These are phyloP conservation scores for Mortierella alpina DNA, from an alignment of 192 early-diverging fungal species.

Conservation along the genomic window DNA sequence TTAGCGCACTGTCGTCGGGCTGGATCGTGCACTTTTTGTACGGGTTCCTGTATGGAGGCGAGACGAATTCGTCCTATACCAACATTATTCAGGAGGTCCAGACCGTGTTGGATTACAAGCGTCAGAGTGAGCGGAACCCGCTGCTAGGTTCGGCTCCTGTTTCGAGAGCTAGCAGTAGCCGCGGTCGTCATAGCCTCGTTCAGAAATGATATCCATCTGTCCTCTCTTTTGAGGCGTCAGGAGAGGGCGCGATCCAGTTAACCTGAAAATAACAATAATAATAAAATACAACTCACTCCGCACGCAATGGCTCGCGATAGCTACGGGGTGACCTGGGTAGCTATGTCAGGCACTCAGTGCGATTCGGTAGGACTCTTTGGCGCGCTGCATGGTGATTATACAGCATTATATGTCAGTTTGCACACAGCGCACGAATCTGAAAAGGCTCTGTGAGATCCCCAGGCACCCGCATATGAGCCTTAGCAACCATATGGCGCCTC, in stretches of 20 bases:
- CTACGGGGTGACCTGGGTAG: no score
- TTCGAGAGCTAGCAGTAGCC: conserved; percentile 12
- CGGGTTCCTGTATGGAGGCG: conserved; percentile 40
- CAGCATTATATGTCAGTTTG: background rate
- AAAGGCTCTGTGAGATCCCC: no score
- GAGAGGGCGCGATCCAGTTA: conserved; percentile 43
- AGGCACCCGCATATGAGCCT: no score
- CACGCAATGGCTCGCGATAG: no score
- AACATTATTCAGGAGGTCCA: conserved; percentile 42
- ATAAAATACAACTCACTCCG: no score
- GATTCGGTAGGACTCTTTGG: background rate
- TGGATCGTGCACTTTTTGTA: conserved; percentile 47
- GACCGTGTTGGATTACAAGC: conserved; percentile 18
- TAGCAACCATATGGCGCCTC: no score
- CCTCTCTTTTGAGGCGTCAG: conserved; percentile 25
- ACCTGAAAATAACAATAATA: background rate
- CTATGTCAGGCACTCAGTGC: no score
- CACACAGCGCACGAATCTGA: no score
- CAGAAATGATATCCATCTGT: conserved; percentile 36
- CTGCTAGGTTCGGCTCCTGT: background rate
- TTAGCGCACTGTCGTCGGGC: conserved; percentile 18
- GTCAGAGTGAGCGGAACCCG: background rate
- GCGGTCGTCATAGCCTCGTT: conserved; percentile 10
- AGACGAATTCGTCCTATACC: conserved; percentile 12
- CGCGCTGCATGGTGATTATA: no score